Percentiles rank a stretch among this genome's conserved stretches.
Evolutionary conservation across 805 yeast species (phyloP).

Genomic region (Zygosaccharomyces siamensis): DNA sequence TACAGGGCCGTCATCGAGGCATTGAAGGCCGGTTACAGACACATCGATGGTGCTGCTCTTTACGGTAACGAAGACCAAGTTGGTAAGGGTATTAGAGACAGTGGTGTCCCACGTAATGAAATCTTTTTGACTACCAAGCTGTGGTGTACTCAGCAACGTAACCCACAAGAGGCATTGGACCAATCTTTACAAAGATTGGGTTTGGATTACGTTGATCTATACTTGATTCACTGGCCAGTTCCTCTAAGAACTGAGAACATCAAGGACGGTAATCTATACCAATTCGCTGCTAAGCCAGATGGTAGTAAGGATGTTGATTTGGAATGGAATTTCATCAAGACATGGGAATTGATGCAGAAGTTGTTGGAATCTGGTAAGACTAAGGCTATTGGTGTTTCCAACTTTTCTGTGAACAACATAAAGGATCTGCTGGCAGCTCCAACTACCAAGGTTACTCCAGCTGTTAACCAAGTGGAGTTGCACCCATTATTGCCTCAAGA

Average conservation of each 20-base stretch:
- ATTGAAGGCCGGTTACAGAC: constrained; percentile 60
- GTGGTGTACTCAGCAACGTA: constrained; percentile 49
- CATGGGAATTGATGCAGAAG: constrained; percentile 62
- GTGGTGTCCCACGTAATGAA: constrained; percentile 60
- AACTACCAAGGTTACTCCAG: constrained; percentile 55
- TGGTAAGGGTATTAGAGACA: constrained; percentile 50
- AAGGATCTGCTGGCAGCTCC: constrained; percentile 46
- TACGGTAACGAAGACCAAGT: constrained; percentile 65
- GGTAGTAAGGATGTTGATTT: constrained; percentile 39
- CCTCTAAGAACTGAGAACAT: constrained; percentile 42
- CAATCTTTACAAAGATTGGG: constrained; percentile 58
- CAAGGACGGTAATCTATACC: constrained; percentile 38
- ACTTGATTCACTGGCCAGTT: constrained; percentile 81
- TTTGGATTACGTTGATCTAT: constrained; percentile 72
- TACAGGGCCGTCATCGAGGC: constrained; percentile 57
- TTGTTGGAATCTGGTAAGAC: constrained; percentile 48
- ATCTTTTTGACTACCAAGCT: constrained; percentile 69
- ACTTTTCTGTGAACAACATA: constrained; percentile 53
- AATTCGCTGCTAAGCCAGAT: constrained; percentile 26
- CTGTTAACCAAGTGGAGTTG: constrained; percentile 67
- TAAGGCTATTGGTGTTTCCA: constrained; percentile 73
- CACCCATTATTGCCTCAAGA: constrained; percentile 70
- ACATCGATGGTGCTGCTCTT: constrained; percentile 71
- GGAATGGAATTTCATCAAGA: constrained; percentile 45
- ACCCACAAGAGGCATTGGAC: constrained; percentile 50